Evolutionary conservation across 768 basidiomycete species (phyloP), one percentile per base, ranked within the genome.

Genomic region (Naganishia vishniacii): DNA sequence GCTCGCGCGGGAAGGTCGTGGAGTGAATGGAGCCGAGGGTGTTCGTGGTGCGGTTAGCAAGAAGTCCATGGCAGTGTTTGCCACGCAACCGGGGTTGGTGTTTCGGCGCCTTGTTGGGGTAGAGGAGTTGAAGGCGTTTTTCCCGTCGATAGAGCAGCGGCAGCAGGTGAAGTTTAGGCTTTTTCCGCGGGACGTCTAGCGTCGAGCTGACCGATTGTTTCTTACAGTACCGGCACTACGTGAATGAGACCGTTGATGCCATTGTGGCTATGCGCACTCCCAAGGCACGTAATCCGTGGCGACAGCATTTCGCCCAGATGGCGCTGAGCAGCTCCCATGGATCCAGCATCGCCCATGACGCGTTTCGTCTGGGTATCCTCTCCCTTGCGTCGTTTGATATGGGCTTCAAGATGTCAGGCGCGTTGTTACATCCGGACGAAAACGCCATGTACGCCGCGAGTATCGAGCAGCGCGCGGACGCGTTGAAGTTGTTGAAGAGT

Each of bases 341-440:
- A 78, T 65, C 84, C 81, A 45, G 84, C 82, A 59, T 83, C 80
- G 23, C 48, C 0, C 67, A 65, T 48, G 70, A 72, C 51, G 65
- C 67, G 16, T 64, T 68, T 37, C 68, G 72, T 11, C 48, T 45
- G 0, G 67, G 61, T 23, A 62, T 67, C 37, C 49, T 68, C 1
- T 63, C 61, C 9, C 65, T 72, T 40, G 62, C 70, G 3, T 60
- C 67, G 2, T 65, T 67, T 26, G 70, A 71, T 31, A 59, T 71
- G 23, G 69, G 68, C 1, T 61, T 67, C 59, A 68, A 63, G 29
- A 62, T 68, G 34, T 15, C 51, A 1, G 49, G 37, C 1, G 25
- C 12, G 23, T 11, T 23, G 37, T 15, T 29, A 16, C 37, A 44
- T 18, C 41, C 26, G 32, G 53, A 64, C 2, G 63, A 68, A 23